phyloP scores from a whole-genome alignment of 1,139 yeast genomes.

The Debaryomyces singareniensis region DNA sequence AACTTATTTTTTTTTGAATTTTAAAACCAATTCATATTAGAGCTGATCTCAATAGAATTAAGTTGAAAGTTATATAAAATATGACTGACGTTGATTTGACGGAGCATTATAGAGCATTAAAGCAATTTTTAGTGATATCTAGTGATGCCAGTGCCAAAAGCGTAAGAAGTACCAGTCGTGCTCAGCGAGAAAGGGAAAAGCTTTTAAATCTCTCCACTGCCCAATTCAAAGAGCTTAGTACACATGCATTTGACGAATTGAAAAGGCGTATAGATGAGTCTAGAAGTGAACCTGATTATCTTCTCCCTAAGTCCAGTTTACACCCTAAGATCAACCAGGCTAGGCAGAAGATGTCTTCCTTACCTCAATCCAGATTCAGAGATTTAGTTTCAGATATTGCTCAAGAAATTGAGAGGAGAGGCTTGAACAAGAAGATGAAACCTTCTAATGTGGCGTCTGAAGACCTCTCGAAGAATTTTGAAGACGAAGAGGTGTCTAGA shows the following conservation, averaged over 20 bases:
- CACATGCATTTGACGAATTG: conserved; percentile 90
- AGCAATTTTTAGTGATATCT: conserved; percentile 47
- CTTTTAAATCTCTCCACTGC: conserved; percentile 69
- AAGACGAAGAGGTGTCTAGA: not conserved
- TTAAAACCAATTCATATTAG: too few relatives aligned
- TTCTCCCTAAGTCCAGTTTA: conserved; percentile 65
- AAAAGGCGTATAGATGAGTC: conserved; percentile 61
- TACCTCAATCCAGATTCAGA: conserved; percentile 76
- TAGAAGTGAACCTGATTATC: conserved; percentile 52
- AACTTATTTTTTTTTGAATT: too few relatives aligned
- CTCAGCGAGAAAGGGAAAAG: conserved; percentile 79
- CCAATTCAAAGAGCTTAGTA: conserved; percentile 85
- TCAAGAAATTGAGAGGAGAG: conserved; percentile 79
- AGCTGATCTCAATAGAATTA: too few relatives aligned
- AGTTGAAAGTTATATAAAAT: too few relatives aligned
- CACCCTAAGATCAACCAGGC: conserved; percentile 97
- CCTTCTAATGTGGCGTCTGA: not conserved
- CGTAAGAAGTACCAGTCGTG: conserved; percentile 48
- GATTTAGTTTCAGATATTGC: conserved; percentile 88
- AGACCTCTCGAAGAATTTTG: not conserved
- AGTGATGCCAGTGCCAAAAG: conserved; percentile 39
- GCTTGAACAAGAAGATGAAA: conserved; percentile 18
- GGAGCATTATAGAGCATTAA: conserved; percentile 45
- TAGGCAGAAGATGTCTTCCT: conserved; percentile 79
- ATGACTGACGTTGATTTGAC: conserved; percentile 35